Conservation (phyloP, 1,284 basidiomycete genomes). For the Puccinia triticina region DNA sequence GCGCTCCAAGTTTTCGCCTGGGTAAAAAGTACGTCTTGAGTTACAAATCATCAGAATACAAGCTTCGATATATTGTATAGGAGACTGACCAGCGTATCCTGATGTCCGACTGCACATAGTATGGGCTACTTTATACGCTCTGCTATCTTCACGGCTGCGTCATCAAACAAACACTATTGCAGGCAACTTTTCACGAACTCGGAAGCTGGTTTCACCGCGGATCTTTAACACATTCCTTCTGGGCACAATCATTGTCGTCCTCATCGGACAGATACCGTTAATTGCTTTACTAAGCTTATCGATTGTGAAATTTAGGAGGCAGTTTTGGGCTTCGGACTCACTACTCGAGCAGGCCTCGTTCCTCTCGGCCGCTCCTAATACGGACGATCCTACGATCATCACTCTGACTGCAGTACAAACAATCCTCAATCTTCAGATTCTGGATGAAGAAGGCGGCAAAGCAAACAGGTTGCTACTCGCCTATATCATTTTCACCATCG, state of each 20-base stretch:
- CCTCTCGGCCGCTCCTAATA: not conserved
- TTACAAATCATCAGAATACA: not conserved
- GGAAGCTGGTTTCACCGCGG: not conserved
- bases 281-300: not conserved
- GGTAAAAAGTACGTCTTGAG: constrained; percentile 21
- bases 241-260: not conserved
- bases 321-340: not conserved
- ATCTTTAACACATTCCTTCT: constrained; percentile 9
- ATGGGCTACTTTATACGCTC: constrained; percentile 28
- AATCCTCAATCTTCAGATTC: not conserved
- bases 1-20: constrained; percentile 5
- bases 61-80: not conserved
- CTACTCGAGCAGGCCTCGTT: not conserved
- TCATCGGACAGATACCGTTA: not conserved
- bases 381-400: not conserved
- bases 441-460: constrained; percentile 5
- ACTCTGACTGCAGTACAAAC: not conserved
- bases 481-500: not conserved
- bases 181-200: not conserved
- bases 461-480: not conserved
- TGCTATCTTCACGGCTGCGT: not conserved
- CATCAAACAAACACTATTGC: not conserved
- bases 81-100: not conserved
- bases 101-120: not conserved
- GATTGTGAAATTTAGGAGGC: not conserved